Evolutionary conservation across 2,329 filamentous ascomycete genomes (phyloP).

Genomic region (Massarina eburnea): DNA sequence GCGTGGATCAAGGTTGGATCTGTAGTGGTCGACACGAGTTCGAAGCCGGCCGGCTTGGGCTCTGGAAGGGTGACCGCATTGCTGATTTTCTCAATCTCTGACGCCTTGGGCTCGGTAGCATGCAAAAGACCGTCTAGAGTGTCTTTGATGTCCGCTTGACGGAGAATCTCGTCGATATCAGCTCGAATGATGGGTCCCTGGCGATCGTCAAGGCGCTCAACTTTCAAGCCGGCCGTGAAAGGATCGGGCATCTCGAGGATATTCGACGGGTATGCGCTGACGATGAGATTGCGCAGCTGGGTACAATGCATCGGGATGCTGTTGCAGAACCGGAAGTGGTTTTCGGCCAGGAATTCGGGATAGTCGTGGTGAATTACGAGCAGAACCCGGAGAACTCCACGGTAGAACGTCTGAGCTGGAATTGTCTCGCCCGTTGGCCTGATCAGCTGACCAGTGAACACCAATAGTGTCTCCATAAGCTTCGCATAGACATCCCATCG

Average conservation of each 20-base stretch:
- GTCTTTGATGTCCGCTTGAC: slow-evolving; percentile 55
- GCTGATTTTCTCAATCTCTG: slow-evolving; percentile 74
- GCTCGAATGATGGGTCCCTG: slow-evolving; percentile 66
- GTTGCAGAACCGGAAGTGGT: slow-evolving; percentile 79
- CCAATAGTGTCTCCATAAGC: slow-evolving; percentile 71
- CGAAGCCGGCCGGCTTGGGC: slow-evolving; percentile 63
- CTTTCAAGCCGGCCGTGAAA: slow-evolving; percentile 71
- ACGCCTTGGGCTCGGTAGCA: slow-evolving; percentile 63
- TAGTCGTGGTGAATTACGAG: slow-evolving; percentile 91
- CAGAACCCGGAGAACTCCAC: slow-evolving; percentile 78
- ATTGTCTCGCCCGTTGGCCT: slow-evolving; percentile 70
- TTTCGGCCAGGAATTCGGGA: slow-evolving; percentile 86
- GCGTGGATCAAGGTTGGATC: slow-evolving; percentile 76
- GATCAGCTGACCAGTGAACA: slow-evolving; percentile 76
- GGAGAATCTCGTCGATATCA: slow-evolving; percentile 58
- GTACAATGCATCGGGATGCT: slow-evolving; percentile 80
- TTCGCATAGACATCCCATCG: slow-evolving; percentile 79
- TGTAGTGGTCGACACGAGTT: slow-evolving; percentile 66
- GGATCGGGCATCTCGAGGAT: slow-evolving; percentile 73
- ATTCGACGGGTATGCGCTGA: slow-evolving; percentile 74
- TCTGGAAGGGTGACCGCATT: slow-evolving; percentile 68
- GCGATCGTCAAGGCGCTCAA: slow-evolving; percentile 74
- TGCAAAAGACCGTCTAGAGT: slow-evolving; percentile 56
- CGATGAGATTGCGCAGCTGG: slow-evolving; percentile 84
- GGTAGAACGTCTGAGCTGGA: slow-evolving; percentile 80